A percentile compares a stretch with the other conserved stretches of the same genome.
Conservation (phyloP, 176 grass and related monocot species). For the Triticum turgidum region DNA sequence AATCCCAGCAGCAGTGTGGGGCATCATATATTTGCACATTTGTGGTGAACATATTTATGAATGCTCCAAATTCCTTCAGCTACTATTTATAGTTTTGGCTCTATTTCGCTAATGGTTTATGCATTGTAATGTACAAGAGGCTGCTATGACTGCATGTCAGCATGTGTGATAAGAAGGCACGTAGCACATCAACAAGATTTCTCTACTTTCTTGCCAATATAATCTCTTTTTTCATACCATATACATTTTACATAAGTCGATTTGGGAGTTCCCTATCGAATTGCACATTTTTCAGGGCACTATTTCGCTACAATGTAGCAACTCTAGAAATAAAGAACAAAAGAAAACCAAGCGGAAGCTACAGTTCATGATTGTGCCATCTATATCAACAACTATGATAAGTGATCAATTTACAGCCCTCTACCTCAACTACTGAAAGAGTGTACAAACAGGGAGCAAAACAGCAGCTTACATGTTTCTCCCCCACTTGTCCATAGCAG, state of each 20-base stretch:
- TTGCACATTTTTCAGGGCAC: background rate
- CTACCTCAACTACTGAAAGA: conserved; percentile 16
- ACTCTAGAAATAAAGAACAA: background rate
- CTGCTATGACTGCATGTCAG: background rate
- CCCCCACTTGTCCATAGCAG: conserved; percentile 84
- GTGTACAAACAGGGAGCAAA: conserved; percentile 3
- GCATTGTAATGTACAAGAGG: background rate
- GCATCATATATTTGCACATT: background rate
- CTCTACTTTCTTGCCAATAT: background rate
- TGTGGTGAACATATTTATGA: background rate
- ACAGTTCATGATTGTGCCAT: background rate
- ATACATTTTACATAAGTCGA: background rate
- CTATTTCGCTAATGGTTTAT: background rate
- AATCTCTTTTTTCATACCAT: background rate
- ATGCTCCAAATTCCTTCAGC: background rate
- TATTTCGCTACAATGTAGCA: background rate
- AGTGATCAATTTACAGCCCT: conserved; percentile 7
- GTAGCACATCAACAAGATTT: background rate
- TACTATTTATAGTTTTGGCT: conserved; percentile 12
- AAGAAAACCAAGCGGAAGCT: background rate
- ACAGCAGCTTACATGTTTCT: conserved; percentile 85
- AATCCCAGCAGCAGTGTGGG: background rate
- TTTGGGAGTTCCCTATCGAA: conserved; percentile 9
- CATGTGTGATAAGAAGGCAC: background rate
- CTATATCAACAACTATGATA: background rate